Percentiles rank a stretch among this genome's conserved stretches.
These are phyloP conservation scores for Gastrodia elata DNA, from an alignment of 106 monocot species.

Conservation along the genomic window DNA sequence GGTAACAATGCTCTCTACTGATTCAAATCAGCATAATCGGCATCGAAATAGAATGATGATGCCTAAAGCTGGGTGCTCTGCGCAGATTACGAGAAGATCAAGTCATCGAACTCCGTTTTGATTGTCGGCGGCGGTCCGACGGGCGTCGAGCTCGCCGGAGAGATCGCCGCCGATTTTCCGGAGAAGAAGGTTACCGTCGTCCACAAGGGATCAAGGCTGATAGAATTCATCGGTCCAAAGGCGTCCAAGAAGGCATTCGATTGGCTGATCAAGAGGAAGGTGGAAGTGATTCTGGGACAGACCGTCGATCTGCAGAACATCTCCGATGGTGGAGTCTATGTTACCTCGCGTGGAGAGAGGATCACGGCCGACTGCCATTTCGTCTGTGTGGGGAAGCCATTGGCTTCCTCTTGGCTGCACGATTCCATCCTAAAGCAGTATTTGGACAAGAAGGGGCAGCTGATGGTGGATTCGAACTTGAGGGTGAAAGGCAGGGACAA, in stretches of 20 bases:
- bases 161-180: conserved; percentile 28
- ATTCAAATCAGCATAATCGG: background rate
- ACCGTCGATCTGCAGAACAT: conserved; percentile 10
- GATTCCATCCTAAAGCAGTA: conserved; percentile 19
- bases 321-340: conserved; percentile 18
- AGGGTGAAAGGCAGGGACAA: conserved; percentile 25
- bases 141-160: conserved; percentile 32
- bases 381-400: conserved; percentile 21
- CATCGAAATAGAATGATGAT: background rate
- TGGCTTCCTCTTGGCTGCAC: conserved; percentile 29
- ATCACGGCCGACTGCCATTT: conserved; percentile 32
- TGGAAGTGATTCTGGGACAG: conserved; percentile 23
- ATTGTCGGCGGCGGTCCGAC: conserved; percentile 27
- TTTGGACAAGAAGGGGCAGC: conserved; percentile 19
- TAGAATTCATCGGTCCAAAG: conserved; percentile 27
- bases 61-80: too few relatives aligned
- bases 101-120: conserved; percentile 22
- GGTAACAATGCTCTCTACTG: conserved; percentile 9
- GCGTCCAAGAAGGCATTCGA: conserved; percentile 21
- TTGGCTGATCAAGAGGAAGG: conserved; percentile 25
- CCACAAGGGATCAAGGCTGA: conserved; percentile 24
- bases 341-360: conserved; percentile 24
- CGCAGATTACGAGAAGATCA: conserved; percentile 24
- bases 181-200: conserved; percentile 31
- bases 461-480: conserved; percentile 32